Evolutionary conservation across 495 filamentous ascomycete genomes (phyloP).

Genomic region (Aspergillus olivimuriae): DNA sequence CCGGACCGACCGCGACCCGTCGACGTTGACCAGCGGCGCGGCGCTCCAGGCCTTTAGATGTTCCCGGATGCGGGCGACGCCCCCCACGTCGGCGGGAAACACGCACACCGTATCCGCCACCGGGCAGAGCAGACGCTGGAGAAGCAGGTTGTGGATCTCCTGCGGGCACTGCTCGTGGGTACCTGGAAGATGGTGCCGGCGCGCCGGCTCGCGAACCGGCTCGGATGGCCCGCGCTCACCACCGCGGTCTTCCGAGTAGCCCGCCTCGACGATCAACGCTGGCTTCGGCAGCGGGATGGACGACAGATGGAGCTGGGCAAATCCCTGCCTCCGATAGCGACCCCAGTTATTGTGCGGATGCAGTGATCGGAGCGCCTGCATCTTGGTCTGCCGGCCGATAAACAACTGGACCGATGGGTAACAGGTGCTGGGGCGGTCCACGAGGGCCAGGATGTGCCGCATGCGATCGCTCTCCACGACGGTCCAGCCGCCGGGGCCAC

Average conservation of each 20-base stretch:
- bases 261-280: not conserved
- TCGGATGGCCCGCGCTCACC: not conserved
- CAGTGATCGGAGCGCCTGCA: not conserved
- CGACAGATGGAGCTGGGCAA: not conserved
- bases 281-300: not conserved
- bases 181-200: not conserved
- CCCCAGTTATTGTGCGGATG: not conserved
- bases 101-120: constrained; percentile 2
- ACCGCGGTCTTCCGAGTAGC: not conserved
- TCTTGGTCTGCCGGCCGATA: not conserved
- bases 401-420: not conserved
- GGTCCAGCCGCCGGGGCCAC: not conserved
- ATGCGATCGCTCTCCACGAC: not conserved
- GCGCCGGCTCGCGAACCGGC: not conserved
- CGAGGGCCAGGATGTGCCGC: not conserved
- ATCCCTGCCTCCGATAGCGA: not conserved
- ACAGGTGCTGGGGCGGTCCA: not conserved
- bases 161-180: not conserved
- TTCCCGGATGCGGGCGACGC: not conserved
- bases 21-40: not conserved
- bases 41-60: too few species aligned
- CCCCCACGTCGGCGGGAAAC: constrained; percentile 4
- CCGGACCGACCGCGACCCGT: not conserved
- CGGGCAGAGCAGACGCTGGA: not conserved
- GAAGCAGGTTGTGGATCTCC: not conserved